These are phyloP conservation scores for Hericium coralloides DNA, from an alignment of 768 basidiomycete species.

Conservation along the genomic window DNA sequence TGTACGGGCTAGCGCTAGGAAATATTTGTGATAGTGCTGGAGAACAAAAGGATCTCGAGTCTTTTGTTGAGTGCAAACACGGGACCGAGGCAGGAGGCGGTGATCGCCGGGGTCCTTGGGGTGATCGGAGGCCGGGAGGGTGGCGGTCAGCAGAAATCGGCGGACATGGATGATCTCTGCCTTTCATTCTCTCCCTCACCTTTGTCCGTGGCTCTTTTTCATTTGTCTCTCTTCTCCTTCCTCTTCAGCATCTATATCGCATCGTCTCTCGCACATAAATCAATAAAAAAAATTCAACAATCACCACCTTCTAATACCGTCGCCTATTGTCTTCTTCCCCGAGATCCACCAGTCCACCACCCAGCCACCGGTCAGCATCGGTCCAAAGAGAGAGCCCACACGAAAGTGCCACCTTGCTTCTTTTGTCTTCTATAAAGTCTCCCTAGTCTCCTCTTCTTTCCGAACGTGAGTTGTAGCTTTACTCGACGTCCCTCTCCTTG, in stretches of 20 bases:
- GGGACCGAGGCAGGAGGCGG: neutral
- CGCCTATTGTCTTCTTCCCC: constrained; percentile 10
- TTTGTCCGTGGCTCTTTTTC: constrained; percentile 19
- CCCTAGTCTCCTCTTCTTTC: neutral
- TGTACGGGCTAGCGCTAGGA: constrained; percentile 81
- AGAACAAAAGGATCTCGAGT: neutral
- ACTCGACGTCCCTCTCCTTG: constrained; percentile 8
- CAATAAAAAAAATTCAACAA: constrained; percentile 10
- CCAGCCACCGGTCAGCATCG: constrained; percentile 3
- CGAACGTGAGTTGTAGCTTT: neutral
- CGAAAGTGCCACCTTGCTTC: neutral
- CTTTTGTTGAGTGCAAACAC: neutral
- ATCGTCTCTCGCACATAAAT: constrained; percentile 8
- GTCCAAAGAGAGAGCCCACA: constrained; percentile 4
- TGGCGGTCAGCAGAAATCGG: neutral
- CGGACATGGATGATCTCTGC: neutral
- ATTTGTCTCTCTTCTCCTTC: constrained; percentile 7
- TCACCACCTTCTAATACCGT: constrained; percentile 16
- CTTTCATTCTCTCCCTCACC: neutral
- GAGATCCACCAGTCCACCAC: constrained; percentile 4
- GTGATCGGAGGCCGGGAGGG: constrained; percentile 1
- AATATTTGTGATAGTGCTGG: constrained; percentile 44
- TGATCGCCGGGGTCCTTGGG: neutral
- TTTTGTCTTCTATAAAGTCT: constrained; percentile 2
- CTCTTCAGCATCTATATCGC: constrained; percentile 10